Conservation (phyloP, 129 eudicot species). For the Artemisia annua region DNA sequence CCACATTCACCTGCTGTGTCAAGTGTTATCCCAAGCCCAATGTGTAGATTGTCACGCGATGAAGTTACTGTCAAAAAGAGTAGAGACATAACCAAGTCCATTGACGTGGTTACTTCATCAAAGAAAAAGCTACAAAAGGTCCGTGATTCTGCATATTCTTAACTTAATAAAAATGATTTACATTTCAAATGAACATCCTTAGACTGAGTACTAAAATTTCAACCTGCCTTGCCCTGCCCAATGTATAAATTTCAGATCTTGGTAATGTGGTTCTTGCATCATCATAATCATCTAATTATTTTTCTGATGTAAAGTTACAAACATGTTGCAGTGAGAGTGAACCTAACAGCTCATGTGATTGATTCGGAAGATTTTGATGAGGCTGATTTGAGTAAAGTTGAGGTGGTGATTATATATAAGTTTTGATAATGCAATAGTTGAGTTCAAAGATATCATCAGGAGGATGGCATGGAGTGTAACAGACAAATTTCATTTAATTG, state of each 20-base stretch:
- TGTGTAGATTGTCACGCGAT: slow-evolving; percentile 39
- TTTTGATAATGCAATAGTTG: slow-evolving; percentile 11
- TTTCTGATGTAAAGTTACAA: neutral
- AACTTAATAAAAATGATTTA: too few species aligned
- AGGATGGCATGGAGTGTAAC: slow-evolving; percentile 24
- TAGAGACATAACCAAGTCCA: too few species aligned
- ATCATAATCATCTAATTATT: neutral
- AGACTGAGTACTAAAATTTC: too few species aligned
- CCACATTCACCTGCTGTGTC: slow-evolving; percentile 34
- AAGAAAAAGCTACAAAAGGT: slow-evolving; percentile 29
- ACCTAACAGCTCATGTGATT: slow-evolving; percentile 20
- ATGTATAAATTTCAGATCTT: slow-evolving; percentile 2
- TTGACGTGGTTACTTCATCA: neutral
- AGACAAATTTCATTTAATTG: slow-evolving; percentile 14
- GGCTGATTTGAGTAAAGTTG: slow-evolving; percentile 20
- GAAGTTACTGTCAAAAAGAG: slow-evolving; percentile 23
- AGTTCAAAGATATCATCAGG: slow-evolving; percentile 12
- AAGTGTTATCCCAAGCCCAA: slow-evolving; percentile 44
- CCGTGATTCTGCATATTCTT: neutral
- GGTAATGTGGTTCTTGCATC: neutral
- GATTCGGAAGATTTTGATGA: neutral
- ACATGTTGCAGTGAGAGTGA: slow-evolving; percentile 30
- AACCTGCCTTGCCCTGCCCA: too few species aligned
- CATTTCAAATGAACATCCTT: too few species aligned
- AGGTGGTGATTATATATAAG: slow-evolving; percentile 7